phyloP scores from a whole-genome alignment of 106 monocot species.

The Vanilla planifolia region DNA sequence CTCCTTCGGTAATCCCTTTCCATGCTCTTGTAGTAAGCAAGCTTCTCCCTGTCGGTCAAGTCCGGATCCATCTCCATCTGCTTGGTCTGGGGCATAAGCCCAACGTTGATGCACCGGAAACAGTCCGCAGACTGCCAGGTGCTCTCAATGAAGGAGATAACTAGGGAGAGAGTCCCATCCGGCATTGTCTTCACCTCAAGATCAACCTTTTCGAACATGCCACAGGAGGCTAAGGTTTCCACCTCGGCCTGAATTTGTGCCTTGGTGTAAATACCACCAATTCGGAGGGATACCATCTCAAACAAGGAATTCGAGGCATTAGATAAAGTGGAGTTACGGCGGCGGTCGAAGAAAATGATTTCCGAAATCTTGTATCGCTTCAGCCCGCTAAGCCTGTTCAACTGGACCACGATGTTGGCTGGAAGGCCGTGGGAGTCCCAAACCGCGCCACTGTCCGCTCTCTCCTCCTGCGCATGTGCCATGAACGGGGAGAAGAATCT shows the following conservation, averaged over 20 bases:
- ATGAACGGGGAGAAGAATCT: slow-evolving; percentile 33
- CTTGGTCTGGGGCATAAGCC: slow-evolving; percentile 75
- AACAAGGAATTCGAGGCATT: slow-evolving; percentile 86
- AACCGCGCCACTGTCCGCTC: slow-evolving; percentile 4
- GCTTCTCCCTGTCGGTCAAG: slow-evolving; percentile 93
- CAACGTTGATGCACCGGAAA: slow-evolving; percentile 93
- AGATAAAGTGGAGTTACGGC: slow-evolving; percentile 24
- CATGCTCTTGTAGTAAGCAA: slow-evolving; percentile 76
- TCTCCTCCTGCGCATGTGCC: slow-evolving; percentile 46
- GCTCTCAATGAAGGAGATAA: slow-evolving; percentile 75
- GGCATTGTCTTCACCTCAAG: slow-evolving; percentile 85
- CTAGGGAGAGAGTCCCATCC: slow-evolving; percentile 66
- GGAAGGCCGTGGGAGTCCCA: slow-evolving; percentile 94
- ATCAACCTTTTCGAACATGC: slow-evolving; percentile 98
- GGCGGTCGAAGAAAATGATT: slow-evolving; percentile 76
- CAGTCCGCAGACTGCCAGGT: slow-evolving; percentile 89
- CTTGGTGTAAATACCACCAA: slow-evolving; percentile 83
- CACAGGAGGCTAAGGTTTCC: slow-evolving; percentile 80
- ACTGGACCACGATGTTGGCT: slow-evolving; percentile 58
- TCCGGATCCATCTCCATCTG: slow-evolving; percentile 78
- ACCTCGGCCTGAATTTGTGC: slow-evolving; percentile 81
- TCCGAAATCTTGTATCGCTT: slow-evolving; percentile 94
- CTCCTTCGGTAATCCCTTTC: slow-evolving; percentile 80
- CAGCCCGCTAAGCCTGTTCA: slow-evolving; percentile 77
- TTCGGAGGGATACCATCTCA: slow-evolving; percentile 92